phyloP scores from a whole-genome alignment of 2,329 filamentous ascomycete genomes.

The Trichoderma guizhouense region DNA sequence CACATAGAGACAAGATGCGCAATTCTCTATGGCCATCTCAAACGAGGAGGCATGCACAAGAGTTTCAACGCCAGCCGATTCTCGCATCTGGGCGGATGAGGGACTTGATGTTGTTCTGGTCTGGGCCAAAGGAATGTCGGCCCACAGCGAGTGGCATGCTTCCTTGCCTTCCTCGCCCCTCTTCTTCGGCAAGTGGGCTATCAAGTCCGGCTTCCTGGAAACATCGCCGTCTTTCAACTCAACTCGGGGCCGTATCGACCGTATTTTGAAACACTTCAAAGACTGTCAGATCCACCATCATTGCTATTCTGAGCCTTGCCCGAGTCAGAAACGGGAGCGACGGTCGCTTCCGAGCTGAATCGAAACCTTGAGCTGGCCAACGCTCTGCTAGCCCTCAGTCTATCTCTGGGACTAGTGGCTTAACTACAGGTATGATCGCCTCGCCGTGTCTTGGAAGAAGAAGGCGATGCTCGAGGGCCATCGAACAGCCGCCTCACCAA shows the following conservation, averaged over 20 bases:
- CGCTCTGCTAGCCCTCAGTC: neutral
- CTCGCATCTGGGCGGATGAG: neutral
- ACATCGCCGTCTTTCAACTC: neutral
- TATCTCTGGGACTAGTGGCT: neutral
- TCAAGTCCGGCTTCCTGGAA: neutral
- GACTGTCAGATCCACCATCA: neutral
- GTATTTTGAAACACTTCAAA: neutral
- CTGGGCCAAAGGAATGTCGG: neutral
- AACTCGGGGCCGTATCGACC: neutral
- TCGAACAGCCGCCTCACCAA: neutral
- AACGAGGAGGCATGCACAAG: neutral
- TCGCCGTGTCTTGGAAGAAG: slow-evolving; percentile 1
- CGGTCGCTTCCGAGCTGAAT: slow-evolving; percentile 12
- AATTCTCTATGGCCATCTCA: neutral
- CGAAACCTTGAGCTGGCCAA: neutral
- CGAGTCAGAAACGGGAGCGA: slow-evolving; percentile 1
- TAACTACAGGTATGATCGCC: neutral
- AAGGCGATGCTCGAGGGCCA: neutral
- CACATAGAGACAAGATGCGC: neutral
- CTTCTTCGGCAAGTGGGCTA: neutral
- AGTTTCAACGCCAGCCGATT: neutral
- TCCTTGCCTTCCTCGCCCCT: neutral
- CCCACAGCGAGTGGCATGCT: neutral
- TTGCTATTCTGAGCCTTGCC: neutral
- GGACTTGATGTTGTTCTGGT: neutral